Percentiles rank a stretch among this genome's conserved stretches.
These are phyloP conservation scores for Trichoderma semiorbis DNA, from an alignment of 2,329 filamentous ascomycete genomes.

Conservation along the genomic window DNA sequence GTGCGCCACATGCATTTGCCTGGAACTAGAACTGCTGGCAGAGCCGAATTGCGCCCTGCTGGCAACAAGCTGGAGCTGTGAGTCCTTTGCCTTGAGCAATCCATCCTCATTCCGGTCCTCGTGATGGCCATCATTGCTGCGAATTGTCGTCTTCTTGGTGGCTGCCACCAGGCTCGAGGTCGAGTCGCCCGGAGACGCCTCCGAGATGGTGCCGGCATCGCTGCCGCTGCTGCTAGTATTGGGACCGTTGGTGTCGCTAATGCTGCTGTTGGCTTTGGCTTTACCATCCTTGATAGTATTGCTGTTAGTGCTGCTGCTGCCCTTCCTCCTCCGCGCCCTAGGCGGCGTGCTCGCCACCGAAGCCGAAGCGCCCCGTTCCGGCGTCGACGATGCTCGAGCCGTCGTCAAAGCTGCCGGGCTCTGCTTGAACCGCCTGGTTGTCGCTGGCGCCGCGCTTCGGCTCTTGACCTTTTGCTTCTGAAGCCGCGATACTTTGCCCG, in stretches of 20 bases:
- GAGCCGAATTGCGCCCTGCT: background rate
- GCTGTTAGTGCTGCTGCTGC: background rate
- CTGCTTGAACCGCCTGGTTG: background rate
- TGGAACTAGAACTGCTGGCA: background rate
- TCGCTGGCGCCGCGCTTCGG: background rate
- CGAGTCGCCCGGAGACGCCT: background rate
- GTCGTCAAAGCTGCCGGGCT: background rate
- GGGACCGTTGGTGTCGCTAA: background rate
- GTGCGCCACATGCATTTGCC: background rate
- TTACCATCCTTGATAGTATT: background rate
- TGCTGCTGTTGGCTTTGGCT: background rate
- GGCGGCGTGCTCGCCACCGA: background rate
- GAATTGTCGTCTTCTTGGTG: background rate
- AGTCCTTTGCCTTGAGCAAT: background rate
- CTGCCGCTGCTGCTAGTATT: background rate
- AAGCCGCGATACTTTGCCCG: slow-evolving; percentile 30
- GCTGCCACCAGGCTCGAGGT: background rate
- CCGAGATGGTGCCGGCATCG: slow-evolving; percentile 6
- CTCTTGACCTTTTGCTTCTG: slow-evolving; percentile 8
- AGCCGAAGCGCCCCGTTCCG: background rate
- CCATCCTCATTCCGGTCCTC: background rate
- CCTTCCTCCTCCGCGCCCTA: background rate
- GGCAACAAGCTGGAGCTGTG: background rate
- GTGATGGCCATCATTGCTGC: background rate
- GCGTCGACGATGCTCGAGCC: background rate